phyloP scores from a whole-genome alignment of 768 basidiomycete species.

The Amanita phalloides region DNA sequence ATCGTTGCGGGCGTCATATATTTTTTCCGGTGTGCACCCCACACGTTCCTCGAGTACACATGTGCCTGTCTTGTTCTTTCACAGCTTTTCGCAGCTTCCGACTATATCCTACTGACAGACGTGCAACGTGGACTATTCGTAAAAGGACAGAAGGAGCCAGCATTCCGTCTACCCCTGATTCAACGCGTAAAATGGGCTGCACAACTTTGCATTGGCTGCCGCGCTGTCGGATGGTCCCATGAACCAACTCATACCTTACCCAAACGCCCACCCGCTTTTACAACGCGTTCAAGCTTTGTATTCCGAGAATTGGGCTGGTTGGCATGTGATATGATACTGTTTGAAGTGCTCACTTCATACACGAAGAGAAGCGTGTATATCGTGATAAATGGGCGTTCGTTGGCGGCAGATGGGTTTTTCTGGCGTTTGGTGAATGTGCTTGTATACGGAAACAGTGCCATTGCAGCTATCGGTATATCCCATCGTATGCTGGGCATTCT shows the following conservation, averaged over 20 bases:
- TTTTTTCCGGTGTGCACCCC: slow-evolving; percentile 4
- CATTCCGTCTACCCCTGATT: slow-evolving; percentile 4
- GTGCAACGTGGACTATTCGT: slow-evolving; percentile 6
- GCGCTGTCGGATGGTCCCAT: slow-evolving; percentile 25
- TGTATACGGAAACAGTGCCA: slow-evolving; percentile 9
- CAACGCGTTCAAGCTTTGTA: slow-evolving; percentile 16
- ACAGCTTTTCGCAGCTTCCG: slow-evolving; percentile 4
- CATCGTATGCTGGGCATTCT: slow-evolving; percentile 8
- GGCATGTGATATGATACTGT: slow-evolving; percentile 11
- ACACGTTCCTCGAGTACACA: slow-evolving; percentile 6
- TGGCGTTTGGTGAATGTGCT: slow-evolving; percentile 10
- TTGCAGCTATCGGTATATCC: slow-evolving; percentile 5
- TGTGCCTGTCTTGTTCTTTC: slow-evolving; percentile 6
- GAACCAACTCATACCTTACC: slow-evolving; percentile 13
- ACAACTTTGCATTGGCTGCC: slow-evolving; percentile 17
- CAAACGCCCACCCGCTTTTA: slow-evolving; percentile 9
- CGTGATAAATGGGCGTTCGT: slow-evolving; percentile 7
- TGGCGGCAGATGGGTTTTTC: slow-evolving; percentile 6
- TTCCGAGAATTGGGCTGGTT: neutral
- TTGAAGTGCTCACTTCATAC: slow-evolving; percentile 12
- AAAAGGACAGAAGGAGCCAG: slow-evolving; percentile 2
- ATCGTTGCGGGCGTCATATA: slow-evolving; percentile 3
- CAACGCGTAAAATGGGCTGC: slow-evolving; percentile 18
- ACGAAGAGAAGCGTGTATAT: slow-evolving; percentile 7
- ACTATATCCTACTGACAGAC: slow-evolving; percentile 8